Percentiles rank a stretch among this genome's conserved stretches.
These are phyloP conservation scores for Podospora anserina DNA, from an alignment of 495 filamentous ascomycete species.

Conservation along the genomic window DNA sequence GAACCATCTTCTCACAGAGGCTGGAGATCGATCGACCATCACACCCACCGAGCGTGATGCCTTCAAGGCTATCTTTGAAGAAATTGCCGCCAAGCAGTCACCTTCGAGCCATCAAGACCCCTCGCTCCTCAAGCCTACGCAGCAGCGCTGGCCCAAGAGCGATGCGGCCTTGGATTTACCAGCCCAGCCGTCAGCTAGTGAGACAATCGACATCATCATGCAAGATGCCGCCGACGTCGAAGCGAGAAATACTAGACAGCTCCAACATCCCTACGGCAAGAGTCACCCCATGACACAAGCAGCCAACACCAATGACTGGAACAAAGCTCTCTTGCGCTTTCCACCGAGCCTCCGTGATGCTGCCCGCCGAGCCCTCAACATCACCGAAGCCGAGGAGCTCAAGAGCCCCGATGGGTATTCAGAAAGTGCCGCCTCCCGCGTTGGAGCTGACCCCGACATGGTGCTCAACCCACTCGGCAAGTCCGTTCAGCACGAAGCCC, in stretches of 20 bases:
- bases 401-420: background rate
- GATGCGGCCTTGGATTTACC: background rate
- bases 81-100: constrained; percentile 40
- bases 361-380: constrained; percentile 36
- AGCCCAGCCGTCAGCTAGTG: background rate
- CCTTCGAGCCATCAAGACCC: background rate
- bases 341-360: constrained; percentile 41
- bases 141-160: background rate
- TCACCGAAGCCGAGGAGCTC: constrained; percentile 20
- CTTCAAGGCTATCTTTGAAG: constrained; percentile 59
- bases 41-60: constrained; percentile 52
- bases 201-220: constrained; percentile 34
- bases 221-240: constrained; percentile 33
- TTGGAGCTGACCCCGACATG: constrained; percentile 9
- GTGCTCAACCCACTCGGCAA: constrained; percentile 17
- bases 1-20: constrained; percentile 3
- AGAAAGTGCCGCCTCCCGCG: background rate
- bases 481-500: constrained; percentile 33
- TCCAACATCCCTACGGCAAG: constrained; percentile 15
- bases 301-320: constrained; percentile 25
- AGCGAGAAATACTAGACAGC: constrained; percentile 13
- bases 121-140: background rate
- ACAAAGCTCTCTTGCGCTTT: constrained; percentile 39
- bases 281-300: constrained; percentile 19
- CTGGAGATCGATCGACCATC: constrained; percentile 43